phyloP scores from a whole-genome alignment of 768 basidiomycete species.

The Phaeotremella fagi region DNA sequence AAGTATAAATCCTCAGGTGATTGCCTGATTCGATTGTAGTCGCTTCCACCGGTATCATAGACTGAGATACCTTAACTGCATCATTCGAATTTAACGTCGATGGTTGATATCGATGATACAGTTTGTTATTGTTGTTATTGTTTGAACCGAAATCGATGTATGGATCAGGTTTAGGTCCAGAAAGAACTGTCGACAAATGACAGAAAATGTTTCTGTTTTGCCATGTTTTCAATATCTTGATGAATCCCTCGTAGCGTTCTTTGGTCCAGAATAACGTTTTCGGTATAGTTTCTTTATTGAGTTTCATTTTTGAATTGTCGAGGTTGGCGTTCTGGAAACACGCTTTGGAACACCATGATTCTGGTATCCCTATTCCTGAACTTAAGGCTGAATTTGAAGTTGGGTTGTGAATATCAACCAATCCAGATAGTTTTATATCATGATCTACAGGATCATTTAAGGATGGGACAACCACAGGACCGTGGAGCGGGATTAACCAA shows the following conservation, averaged over 20 bases:
- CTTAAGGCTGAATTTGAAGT: no score
- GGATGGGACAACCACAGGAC: constrained; percentile 28
- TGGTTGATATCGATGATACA: no score
- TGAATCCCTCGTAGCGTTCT: constrained; percentile 12
- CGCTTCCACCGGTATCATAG: no score
- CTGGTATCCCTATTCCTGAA: no score
- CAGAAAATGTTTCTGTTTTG: constrained; percentile 16
- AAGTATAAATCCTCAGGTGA: constrained; percentile 38
- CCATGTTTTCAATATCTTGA: constrained; percentile 17
- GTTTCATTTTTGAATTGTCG: no score
- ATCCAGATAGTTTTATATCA: background rate
- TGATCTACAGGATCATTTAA: constrained; percentile 3
- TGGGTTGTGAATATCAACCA: no score
- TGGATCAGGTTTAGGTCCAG: constrained; percentile 41
- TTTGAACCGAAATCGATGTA: constrained; percentile 21
- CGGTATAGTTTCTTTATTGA: no score
- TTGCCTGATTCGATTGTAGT: constrained; percentile 33
- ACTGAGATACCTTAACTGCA: no score
- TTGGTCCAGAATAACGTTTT: constrained; percentile 26
- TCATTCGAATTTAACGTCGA: no score
- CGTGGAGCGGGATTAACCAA: constrained; percentile 42
- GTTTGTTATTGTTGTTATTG: no score
- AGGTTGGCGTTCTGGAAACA: no score
- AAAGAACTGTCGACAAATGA: constrained; percentile 15
- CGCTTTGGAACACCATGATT: no score